A percentile compares a stretch with the other conserved stretches of the same genome.
Evolutionary conservation across 805 yeast species (phyloP).

Genomic region (Wickerhamiella dianesei): DNA sequence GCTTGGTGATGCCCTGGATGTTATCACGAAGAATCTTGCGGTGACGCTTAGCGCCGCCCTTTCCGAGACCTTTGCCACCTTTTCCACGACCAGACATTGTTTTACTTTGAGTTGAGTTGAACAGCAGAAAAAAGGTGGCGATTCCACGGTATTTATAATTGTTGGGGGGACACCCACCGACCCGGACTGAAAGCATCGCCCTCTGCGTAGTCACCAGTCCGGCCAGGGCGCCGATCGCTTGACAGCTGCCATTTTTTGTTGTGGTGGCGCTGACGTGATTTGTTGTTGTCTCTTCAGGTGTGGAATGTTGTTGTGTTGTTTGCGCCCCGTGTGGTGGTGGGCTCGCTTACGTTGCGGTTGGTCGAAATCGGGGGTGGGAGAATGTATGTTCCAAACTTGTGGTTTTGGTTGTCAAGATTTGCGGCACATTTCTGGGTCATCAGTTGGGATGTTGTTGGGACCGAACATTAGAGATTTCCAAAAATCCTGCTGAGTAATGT

Average conservation of each 20-base stretch:
- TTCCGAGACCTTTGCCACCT: conserved; percentile 99
- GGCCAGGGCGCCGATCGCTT: background rate
- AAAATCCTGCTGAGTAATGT: too few species aligned
- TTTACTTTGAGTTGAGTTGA: conserved; percentile 5
- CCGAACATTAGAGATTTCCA: background rate
- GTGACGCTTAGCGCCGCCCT: conserved; percentile 99
- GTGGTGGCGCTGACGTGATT: background rate
- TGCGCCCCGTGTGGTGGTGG: background rate
- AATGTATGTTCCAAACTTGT: background rate
- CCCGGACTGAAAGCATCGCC: background rate
- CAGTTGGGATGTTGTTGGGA: background rate
- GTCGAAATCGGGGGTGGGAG: background rate
- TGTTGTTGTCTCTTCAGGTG: background rate
- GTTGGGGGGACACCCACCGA: background rate
- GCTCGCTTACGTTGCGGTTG: background rate
- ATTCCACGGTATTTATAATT: background rate
- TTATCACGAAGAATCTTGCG: conserved; percentile 98
- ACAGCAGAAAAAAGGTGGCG: background rate
- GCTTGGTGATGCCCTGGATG: conserved; percentile 99
- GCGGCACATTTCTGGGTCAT: background rate
- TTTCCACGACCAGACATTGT: conserved; percentile 98
- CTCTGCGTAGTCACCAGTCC: background rate
- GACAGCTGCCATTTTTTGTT: background rate
- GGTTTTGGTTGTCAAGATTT: background rate
- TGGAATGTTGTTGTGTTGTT: background rate